Evolutionary conservation across 192 early-diverging fungal genomes (phyloP).

Genomic region (Podila epigama): DNA sequence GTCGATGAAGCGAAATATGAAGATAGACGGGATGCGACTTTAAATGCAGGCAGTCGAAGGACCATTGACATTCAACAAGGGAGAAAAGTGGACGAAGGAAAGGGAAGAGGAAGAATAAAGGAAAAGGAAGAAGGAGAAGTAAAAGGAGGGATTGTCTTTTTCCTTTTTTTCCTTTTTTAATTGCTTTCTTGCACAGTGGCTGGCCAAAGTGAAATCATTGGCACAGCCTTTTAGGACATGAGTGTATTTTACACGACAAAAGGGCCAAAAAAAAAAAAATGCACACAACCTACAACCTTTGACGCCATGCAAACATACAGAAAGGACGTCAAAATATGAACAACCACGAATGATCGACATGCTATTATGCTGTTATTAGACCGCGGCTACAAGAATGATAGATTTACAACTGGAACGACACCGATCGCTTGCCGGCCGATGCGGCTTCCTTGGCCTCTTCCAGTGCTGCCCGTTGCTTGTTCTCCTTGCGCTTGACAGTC

Average conservation of each 20-base stretch:
- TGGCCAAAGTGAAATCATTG: too few species aligned
- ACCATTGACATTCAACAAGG: constrained; percentile 5
- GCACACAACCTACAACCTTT: too few species aligned
- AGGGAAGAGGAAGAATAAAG: neutral
- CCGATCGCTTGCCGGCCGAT: constrained; percentile 8
- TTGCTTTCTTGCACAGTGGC: too few species aligned
- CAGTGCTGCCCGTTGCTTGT: constrained; percentile 28
- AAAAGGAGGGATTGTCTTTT: too few species aligned
- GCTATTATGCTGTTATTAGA: neutral
- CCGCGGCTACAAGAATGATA: too few species aligned
- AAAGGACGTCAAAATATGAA: too few species aligned
- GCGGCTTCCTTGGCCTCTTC: constrained; percentile 12
- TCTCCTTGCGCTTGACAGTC: constrained; percentile 42
- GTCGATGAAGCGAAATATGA: neutral
- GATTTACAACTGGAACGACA: constrained; percentile 24
- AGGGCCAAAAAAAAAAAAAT: too few species aligned
- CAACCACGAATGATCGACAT: neutral
- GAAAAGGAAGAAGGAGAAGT: constrained; percentile 1
- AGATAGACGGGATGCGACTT: neutral
- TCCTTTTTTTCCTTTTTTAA: too few species aligned
- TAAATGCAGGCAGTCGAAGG: neutral
- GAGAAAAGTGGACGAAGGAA: neutral
- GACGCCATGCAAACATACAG: too few species aligned
- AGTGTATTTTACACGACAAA: too few species aligned
- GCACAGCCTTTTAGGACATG: too few species aligned